Percentiles rank a stretch among this genome's conserved stretches.
Evolutionary conservation across 192 early-diverging fungal species (phyloP).

Genomic region (Fimicolochytrium jonesii): DNA sequence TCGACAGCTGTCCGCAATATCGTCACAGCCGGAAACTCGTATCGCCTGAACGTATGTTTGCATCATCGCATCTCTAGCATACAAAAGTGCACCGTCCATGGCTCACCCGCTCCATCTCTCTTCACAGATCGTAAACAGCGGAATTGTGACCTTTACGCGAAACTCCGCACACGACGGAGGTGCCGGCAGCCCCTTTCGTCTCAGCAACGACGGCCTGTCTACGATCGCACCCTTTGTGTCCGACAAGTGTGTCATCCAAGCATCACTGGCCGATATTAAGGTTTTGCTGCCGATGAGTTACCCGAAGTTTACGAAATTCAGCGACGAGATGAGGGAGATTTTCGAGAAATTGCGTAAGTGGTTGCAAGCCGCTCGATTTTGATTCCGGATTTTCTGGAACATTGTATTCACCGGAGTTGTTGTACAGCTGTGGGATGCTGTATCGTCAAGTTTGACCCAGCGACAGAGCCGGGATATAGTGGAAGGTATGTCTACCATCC

Average conservation of each 20-base stretch:
- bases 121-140: conserved; percentile 82
- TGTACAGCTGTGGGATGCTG: too few relatives aligned
- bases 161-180: conserved; percentile 12
- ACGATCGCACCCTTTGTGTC: conserved; percentile 32
- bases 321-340: conserved; percentile 12
- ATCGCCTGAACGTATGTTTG: conserved; percentile 33
- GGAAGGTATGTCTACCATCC: conserved; percentile 23
- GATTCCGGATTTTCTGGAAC: conserved; percentile 7
- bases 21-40: conserved; percentile 53
- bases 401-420: too few relatives aligned
- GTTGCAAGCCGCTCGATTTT: too few relatives aligned
- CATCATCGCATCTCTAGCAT: background rate
- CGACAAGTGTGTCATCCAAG: conserved; percentile 13
- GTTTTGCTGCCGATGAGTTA: conserved; percentile 38
- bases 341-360: conserved; percentile 1
- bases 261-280: conserved; percentile 25
- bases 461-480: conserved; percentile 10
- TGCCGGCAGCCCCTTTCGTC: conserved; percentile 34
- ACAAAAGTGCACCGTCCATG: too few relatives aligned
- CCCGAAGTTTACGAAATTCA: conserved; percentile 34
- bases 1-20: conserved; percentile 73
- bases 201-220: conserved; percentile 43
- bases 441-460: conserved; percentile 41
- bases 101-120: too few relatives aligned
- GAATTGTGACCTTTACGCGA: conserved; percentile 81